Percentiles rank a stretch among this genome's conserved stretches.
Conservation (phyloP, 192 early-diverging fungal species). For the Coemansia sp. region DNA sequence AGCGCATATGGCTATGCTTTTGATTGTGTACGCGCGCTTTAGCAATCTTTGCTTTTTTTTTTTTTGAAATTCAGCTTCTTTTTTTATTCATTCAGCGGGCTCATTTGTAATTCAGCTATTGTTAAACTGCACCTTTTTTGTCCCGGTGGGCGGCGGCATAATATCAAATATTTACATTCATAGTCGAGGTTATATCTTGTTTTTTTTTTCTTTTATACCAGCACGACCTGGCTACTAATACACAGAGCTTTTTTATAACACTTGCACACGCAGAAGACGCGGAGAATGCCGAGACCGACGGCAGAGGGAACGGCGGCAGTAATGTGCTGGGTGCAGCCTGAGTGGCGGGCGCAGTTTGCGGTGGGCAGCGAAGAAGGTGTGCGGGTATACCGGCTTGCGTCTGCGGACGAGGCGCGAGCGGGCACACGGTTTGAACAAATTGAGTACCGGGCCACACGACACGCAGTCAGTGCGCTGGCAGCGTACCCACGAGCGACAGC, state of each 20-base stretch:
- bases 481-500: conserved; percentile 30
- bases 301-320: conserved; percentile 15
- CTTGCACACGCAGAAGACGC: not conserved
- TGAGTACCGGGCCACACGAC: conserved; percentile 22
- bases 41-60: not conserved
- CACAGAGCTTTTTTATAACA: no score
- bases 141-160: no score
- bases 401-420: conserved; percentile 2
- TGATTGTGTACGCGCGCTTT: not conserved
- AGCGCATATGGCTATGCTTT: no score
- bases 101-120: no score
- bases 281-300: not conserved
- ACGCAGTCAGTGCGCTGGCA: conserved; percentile 30
- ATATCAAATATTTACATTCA: no score
- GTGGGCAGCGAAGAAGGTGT: conserved; percentile 33
- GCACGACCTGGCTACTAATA: no score
- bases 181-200: no score
- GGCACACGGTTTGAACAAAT: conserved; percentile 16
- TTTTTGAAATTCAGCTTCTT: not conserved
- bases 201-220: no score
- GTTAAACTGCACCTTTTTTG: no score
- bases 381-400: conserved; percentile 25
- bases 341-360: conserved; percentile 25
- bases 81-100: no score
- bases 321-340: conserved; percentile 49